Evolutionary conservation across 2,329 filamentous ascomycete genomes (phyloP).

Genomic region (Penicillium sp.): DNA sequence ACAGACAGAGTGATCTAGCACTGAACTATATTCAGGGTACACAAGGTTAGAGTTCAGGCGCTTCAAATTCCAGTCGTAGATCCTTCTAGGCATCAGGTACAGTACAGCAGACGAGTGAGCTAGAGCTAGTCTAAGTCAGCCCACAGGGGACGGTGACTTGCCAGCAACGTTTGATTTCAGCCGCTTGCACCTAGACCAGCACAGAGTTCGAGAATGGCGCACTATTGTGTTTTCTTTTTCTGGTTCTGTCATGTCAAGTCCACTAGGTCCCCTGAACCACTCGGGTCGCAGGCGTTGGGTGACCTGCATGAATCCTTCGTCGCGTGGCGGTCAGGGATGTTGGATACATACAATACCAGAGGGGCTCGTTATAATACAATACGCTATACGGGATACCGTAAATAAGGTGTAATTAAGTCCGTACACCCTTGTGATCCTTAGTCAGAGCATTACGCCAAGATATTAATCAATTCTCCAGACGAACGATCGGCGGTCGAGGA

Average conservation of each 20-base stretch:
- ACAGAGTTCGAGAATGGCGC: too few relatives aligned
- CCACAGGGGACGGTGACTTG: not conserved
- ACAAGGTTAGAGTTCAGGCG: not conserved
- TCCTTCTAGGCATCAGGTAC: not conserved
- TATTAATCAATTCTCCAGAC: constrained; percentile 10
- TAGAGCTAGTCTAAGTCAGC: too few relatives aligned
- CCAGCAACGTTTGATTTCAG: not conserved
- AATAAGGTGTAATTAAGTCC: too few relatives aligned
- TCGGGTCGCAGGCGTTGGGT: constrained; percentile 2
- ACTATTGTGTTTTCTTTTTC: not conserved
- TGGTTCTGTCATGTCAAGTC: not conserved
- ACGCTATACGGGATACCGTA: not conserved
- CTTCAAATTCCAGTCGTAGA: not conserved
- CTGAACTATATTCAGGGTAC: not conserved
- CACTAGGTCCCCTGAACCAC: constrained; percentile 1
- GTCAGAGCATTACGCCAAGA: not conserved
- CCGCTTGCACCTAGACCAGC: not conserved
- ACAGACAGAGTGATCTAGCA: not conserved
- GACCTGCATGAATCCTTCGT: constrained; percentile 22
- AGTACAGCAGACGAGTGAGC: not conserved
- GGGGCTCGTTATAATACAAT: constrained; percentile 7
- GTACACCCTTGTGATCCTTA: too few relatives aligned
- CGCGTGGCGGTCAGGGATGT: constrained; percentile 38
- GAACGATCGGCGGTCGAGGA: constrained; percentile 9
- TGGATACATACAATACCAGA: constrained; percentile 2